Percentiles rank a stretch among this genome's conserved stretches.
Conservation (phyloP, 2,329 filamentous ascomycete genomes). For the Fusarium fracticaudum region DNA sequence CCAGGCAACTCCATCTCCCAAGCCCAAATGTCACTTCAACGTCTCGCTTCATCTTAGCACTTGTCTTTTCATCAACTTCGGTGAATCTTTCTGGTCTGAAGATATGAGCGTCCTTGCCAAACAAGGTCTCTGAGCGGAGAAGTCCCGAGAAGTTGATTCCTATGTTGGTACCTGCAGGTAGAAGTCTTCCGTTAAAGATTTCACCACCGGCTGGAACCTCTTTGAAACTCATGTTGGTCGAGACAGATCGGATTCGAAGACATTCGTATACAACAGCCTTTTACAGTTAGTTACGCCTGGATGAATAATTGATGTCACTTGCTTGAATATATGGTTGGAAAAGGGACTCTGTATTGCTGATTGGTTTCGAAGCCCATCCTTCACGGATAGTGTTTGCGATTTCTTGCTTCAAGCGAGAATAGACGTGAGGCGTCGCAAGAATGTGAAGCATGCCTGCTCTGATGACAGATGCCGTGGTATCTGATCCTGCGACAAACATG, state of each 20-base stretch:
- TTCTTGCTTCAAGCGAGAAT: not conserved
- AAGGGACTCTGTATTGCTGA: not conserved
- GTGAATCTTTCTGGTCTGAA: not conserved
- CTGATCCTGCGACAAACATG: not conserved
- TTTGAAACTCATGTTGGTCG: not conserved
- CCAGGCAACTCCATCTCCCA: not conserved
- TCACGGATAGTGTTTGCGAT: not conserved
- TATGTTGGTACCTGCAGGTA: not conserved
- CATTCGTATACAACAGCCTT: not conserved
- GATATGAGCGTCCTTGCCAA: not conserved
- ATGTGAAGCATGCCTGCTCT: not conserved
- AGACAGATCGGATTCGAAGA: not conserved
- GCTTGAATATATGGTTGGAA: not conserved
- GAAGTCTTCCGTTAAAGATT: not conserved
- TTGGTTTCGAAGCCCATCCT: not conserved
- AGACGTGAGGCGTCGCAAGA: not conserved
- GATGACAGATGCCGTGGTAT: not conserved
- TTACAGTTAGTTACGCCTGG: accelerated
- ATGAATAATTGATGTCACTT: accelerated
- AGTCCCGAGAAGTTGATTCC: not conserved
- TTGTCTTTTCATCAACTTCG: not conserved
- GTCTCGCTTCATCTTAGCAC: not conserved
- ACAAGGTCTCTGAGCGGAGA: not conserved
- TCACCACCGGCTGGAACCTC: not conserved
- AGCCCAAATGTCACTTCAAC: not conserved